Conservation (phyloP, 1,284 basidiomycete genomes). For the Amylostereum areolatum region DNA sequence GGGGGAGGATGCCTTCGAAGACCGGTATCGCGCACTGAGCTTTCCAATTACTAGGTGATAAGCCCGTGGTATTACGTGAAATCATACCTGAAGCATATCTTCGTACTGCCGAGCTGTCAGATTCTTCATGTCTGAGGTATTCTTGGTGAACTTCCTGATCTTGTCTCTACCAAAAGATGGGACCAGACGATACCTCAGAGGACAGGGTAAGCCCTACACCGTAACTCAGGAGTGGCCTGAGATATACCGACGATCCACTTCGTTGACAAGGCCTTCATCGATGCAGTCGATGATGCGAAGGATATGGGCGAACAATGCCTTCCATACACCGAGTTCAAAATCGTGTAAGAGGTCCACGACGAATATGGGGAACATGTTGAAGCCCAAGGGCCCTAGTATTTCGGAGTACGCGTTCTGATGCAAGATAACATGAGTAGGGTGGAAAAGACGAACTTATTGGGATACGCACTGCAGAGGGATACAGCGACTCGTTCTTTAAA, state of each 20-base stretch:
- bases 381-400: not conserved
- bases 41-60: not conserved
- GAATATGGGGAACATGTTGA: conserved; percentile 1
- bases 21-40: conserved; percentile 20
- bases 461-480: not conserved
- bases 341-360: conserved; percentile 1
- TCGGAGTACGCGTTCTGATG: not conserved
- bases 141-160: not conserved
- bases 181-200: not conserved
- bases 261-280: not conserved
- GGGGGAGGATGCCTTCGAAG: conserved; percentile 22
- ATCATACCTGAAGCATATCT: not conserved
- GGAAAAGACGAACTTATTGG: not conserved
- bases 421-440: not conserved
- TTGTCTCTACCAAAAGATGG: not conserved
- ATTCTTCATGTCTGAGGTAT: not conserved
- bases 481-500: not conserved
- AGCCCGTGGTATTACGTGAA: too few relatives aligned
- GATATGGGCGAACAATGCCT: not conserved
- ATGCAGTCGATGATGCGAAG: not conserved
- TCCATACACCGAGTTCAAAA: not conserved
- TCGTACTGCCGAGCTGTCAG: not conserved
- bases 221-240: not conserved
- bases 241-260: not conserved
- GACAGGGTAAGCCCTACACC: not conserved